Conservation (phyloP, 306 rosid species). For the Begonia peltatifolia region DNA sequence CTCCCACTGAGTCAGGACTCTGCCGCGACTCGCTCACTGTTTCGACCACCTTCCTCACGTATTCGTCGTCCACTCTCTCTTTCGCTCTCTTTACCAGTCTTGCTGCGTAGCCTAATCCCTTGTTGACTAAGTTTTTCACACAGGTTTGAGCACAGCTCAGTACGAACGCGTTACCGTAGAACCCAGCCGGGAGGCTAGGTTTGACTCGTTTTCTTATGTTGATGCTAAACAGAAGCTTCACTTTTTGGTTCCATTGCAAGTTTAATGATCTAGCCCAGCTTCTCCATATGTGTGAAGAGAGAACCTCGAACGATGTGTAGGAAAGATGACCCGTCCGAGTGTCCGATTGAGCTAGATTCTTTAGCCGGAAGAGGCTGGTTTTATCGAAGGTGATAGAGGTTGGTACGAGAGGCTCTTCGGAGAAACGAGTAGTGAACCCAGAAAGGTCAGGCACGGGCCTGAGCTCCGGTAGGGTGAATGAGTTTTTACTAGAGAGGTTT, state of each 20-base stretch:
- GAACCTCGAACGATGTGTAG: conserved; percentile 60
- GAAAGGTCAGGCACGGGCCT: conserved; percentile 46
- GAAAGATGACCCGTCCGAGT: conserved; percentile 9
- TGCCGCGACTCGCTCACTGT: conserved; percentile 42
- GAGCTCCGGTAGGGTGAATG: conserved; percentile 32
- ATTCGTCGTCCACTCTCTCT: conserved; percentile 46
- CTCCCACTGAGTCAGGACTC: conserved; percentile 76
- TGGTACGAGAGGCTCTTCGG: conserved; percentile 33
- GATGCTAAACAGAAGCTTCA: conserved; percentile 61
- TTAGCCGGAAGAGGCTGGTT: conserved; percentile 22
- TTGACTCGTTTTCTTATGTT: conserved; percentile 55
- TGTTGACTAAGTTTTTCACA: conserved; percentile 42
- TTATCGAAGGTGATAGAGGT: conserved; percentile 34
- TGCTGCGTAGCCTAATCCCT: conserved; percentile 33
- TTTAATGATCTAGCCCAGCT: conserved; percentile 72
- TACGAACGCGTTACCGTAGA: conserved; percentile 81
- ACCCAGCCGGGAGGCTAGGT: conserved; percentile 59
- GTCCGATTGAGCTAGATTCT: conserved; percentile 18
- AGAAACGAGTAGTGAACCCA: conserved; percentile 45
- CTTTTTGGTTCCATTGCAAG: conserved; percentile 39
- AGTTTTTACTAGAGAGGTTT: background rate
- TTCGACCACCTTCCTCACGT: conserved; percentile 51
- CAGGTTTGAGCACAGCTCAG: conserved; percentile 55
- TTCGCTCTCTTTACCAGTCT: conserved; percentile 50
- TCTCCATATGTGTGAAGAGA: conserved; percentile 79